Base-by-base conservation (phyloP, 768 basidiomycete genomes). In the Boletus insuetus region DNA sequence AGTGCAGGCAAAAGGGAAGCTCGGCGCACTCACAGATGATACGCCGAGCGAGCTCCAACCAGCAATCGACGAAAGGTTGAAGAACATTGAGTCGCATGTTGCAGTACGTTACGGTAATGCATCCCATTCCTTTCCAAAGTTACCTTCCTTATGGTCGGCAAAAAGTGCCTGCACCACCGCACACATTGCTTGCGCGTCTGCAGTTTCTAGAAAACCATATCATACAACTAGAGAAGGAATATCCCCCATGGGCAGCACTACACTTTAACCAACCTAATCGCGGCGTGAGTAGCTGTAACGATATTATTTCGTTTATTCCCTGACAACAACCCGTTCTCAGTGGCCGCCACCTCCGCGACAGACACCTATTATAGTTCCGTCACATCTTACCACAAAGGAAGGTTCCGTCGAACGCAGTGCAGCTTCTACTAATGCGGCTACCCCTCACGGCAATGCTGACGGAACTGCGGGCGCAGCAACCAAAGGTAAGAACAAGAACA, bases 211-310 rank as follows among this genome's bases (percentile, higher is more conserved):
- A 93, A 67, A 86, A 90, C 37, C 89, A 91, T 62, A 79, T 93
- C 55, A 77, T 87, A 37, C 79, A 78, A 47, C 75, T 93, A 2
- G 90, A 93, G 67, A 88, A 82, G 62, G 89, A 91, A 49, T 91
- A 89, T 63, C 90, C 90, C 3, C 88, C 90, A 6, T 92, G 90
- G 90, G 88, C 90, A 0, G 89, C 90, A 9, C 73, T 92, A n/a
- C 90, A 92, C 65, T 92, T 92, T 67, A 91, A 88, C 53, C 90
- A 93, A 65, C 91, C 91, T 3, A 79, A 83, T 62, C 82, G 91
- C 54, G 87, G 85, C 26, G 91, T 92, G 72, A 46, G 87, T 79
- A 6, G 52, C 17, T 35, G 53, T 52, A 26, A 38, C n/a, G 46
- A 37, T 40, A 39, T 13, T 40, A 39, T 13, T 17, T 49, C 26